Base-by-base conservation (phyloP, 768 basidiomycete genomes). In the Galerina sulciceps region DNA sequence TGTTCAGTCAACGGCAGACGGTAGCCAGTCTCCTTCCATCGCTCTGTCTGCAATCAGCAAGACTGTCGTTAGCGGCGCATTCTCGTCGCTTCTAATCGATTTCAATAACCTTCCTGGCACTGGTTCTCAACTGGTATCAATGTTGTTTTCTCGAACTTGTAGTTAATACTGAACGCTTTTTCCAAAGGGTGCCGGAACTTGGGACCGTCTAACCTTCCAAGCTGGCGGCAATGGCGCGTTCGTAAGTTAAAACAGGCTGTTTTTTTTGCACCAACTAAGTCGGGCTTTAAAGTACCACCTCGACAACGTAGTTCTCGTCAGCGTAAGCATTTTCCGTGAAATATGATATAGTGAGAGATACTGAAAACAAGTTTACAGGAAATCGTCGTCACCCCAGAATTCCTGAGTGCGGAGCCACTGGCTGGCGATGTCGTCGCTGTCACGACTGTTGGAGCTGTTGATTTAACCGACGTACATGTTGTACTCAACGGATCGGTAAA, bases 161-260 rank as follows among this genome's bases (percentile, higher is more conserved):
- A 43, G 15, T 34, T 50, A 17, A 17, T 31, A 22, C 17, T 40
- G 40, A 13, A n/a, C 35, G 51, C 17, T 41, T 35, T 17, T 22
- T 50, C 9, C 20, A 20, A 10, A 80, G 76, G 74, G 71, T 6
- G 68, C 67, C 58, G 79, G 70, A 18, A 77, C 75, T 20, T 82
- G 83, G 83, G 78, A 85, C 57, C 79, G 82, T 53, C 73, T 85
- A 43, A 79, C 65, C 44, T 80, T 77, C 69, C 83, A 85, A 65
- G 80, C 75, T 9, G 74, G 75, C 36, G 77, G 58, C 11, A 78
- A 78, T 57, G 83, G 83, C 8, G 83, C 79, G 42, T 58, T 71
- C 41, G 76, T 78, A 49, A 68, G 76, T 65, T 23, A 17, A 34
- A 38, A n/a, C 31, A 3, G 10, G 2, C 17, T n/a, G n/a, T 6